phyloP scores from a whole-genome alignment of 148 eudicot species.

The Chenopodium suecicum region DNA sequence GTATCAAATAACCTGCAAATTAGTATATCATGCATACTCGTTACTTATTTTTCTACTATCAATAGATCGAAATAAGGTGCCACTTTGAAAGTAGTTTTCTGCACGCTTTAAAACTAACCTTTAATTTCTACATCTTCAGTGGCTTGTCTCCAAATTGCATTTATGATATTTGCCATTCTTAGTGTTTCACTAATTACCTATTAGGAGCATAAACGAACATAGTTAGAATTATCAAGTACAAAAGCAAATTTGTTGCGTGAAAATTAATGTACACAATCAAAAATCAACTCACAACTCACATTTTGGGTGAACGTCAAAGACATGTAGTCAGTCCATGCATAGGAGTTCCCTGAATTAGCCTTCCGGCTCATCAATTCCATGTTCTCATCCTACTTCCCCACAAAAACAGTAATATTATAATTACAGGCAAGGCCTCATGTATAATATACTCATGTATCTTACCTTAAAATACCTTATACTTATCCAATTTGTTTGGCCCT shows the following conservation, averaged over 20 bases:
- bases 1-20: slow-evolving; percentile 71
- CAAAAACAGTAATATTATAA: background rate
- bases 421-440: background rate
- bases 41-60: too few species aligned
- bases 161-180: slow-evolving; percentile 83
- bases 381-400: slow-evolving; percentile 71
- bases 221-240: background rate
- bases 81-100: too few species aligned
- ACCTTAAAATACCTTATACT: too few species aligned
- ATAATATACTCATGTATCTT: too few species aligned
- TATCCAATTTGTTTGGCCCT: too few species aligned
- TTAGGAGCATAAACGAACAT: background rate
- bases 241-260: too few species aligned
- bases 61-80: too few species aligned
- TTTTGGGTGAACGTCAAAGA: slow-evolving; percentile 72
- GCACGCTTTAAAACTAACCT: slow-evolving; percentile 35
- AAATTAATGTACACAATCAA: too few species aligned
- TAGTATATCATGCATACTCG: too few species aligned
- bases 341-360: slow-evolving; percentile 36
- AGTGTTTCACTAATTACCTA: slow-evolving; percentile 97
- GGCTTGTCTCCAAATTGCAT: slow-evolving; percentile 92
- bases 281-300: slow-evolving; percentile 54
- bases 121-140: slow-evolving; percentile 78
- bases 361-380: slow-evolving; percentile 61
- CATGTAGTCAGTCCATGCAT: slow-evolving; percentile 80